Percentiles rank a stretch among this genome's conserved stretches.
phyloP scores from a whole-genome alignment of 2,329 filamentous ascomycete species.

The Aspergillus sojae region DNA sequence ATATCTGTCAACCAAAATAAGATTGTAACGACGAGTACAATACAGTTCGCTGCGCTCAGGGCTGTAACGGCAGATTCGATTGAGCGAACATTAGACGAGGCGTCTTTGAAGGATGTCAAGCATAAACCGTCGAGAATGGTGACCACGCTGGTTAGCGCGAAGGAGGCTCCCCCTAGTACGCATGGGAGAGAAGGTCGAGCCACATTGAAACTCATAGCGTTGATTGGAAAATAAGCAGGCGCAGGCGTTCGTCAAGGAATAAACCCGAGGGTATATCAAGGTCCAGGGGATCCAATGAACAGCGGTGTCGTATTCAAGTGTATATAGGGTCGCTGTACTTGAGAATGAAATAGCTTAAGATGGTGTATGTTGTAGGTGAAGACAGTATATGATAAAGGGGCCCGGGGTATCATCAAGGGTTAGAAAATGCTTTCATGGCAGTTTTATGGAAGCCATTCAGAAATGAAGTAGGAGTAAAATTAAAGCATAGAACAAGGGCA shows the following conservation, averaged over 20 bases:
- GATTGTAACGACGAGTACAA: slow-evolving; percentile 22
- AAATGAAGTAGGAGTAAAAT: not conserved
- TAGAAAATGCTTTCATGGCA: not conserved
- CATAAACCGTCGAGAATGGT: slow-evolving; percentile 35
- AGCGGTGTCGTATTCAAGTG: not conserved
- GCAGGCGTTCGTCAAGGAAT: not conserved
- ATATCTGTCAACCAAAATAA: slow-evolving; percentile 23
- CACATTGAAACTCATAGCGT: not conserved
- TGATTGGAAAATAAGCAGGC: not conserved
- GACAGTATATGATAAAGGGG: not conserved
- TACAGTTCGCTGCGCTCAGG: slow-evolving; percentile 31
- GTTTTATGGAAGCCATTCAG: not conserved
- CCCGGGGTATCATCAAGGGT: not conserved
- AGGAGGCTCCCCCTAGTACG: slow-evolving; percentile 27
- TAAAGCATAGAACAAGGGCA: not conserved
- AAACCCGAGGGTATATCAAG: not conserved
- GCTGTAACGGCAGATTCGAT: slow-evolving; percentile 28
- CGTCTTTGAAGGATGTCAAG: slow-evolving; percentile 25
- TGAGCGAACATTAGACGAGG: slow-evolving; percentile 17
- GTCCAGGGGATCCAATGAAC: not conserved
- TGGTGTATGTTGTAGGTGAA: not conserved
- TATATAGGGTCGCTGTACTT: not conserved
- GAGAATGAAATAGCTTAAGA: slow-evolving; percentile 9
- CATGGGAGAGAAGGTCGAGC: slow-evolving; percentile 14
- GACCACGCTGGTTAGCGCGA: slow-evolving; percentile 27